phyloP scores from a whole-genome alignment of 2,329 filamentous ascomycete genomes.

The Xylaria polymorpha region DNA sequence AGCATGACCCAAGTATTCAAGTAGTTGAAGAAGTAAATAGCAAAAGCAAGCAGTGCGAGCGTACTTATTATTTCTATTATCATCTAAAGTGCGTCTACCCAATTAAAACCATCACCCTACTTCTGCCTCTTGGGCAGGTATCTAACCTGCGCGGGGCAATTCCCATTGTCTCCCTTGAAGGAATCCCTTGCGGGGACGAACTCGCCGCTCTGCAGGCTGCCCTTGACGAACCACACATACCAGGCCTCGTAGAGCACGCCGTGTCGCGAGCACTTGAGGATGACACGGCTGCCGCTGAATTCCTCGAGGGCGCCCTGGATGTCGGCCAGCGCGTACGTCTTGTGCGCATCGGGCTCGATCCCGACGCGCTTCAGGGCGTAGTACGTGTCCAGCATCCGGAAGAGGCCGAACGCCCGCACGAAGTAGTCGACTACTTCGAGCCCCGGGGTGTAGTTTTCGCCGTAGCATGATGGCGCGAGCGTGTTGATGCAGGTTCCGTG shows the following conservation, averaged over 20 bases:
- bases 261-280: conserved; percentile 56
- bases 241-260: conserved; percentile 63
- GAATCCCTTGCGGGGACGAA: conserved; percentile 58
- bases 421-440: conserved; percentile 61
- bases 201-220: conserved; percentile 61
- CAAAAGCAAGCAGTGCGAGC: not conserved
- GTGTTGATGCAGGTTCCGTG: conserved; percentile 80
- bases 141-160: conserved; percentile 54
- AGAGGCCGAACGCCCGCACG: conserved; percentile 55
- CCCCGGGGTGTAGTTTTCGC: conserved; percentile 59
- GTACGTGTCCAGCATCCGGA: conserved; percentile 58
- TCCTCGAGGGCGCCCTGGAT: conserved; percentile 57
- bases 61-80: not conserved
- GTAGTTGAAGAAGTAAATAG: not conserved
- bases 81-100: not conserved
- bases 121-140: conserved; percentile 55
- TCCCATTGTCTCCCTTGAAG: conserved; percentile 54
- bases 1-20: not conserved
- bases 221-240: conserved; percentile 65
- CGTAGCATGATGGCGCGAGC: conserved; percentile 72
- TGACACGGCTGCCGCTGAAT: conserved; percentile 58
- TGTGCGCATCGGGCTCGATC: conserved; percentile 52
- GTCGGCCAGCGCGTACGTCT: conserved; percentile 57
- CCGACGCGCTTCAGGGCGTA: conserved; percentile 53
- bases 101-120: not conserved